Conservation (phyloP, 495 filamentous ascomycete species). For the Terfezia claveryi region DNA sequence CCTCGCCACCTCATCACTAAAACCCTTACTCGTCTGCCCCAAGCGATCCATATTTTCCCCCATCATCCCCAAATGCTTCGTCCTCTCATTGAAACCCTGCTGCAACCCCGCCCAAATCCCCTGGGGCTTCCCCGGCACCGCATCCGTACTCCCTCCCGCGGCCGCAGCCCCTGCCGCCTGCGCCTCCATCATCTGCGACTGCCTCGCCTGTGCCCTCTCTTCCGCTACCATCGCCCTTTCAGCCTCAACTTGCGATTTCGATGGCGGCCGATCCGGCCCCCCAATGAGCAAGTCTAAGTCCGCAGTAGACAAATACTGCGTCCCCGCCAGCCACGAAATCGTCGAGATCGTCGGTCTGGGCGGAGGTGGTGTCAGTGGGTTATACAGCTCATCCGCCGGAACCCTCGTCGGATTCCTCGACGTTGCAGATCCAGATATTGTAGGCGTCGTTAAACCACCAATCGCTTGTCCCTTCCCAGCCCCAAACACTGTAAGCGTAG, state of each 20-base stretch:
- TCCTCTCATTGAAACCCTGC: conserved; percentile 67
- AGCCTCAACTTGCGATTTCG: conserved; percentile 44
- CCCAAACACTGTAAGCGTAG: neutral
- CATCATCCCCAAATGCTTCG: conserved; percentile 60
- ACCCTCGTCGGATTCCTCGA: too few relatives aligned
- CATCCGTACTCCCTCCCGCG: conserved; percentile 10
- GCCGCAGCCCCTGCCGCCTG: conserved; percentile 23
- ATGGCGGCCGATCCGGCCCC: conserved; percentile 65
- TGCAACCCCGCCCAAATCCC: conserved; percentile 53
- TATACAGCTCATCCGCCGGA: conserved; percentile 46
- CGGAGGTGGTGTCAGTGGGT: conserved; percentile 46
- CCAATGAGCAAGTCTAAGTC: conserved; percentile 86
- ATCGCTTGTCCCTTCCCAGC: too few relatives aligned
- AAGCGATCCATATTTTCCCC: conserved; percentile 66
- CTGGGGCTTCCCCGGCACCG: conserved; percentile 22
- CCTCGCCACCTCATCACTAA: conserved; percentile 70
- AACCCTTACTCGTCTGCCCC: conserved; percentile 55
- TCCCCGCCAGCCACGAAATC: conserved; percentile 87
- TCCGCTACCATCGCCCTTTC: conserved; percentile 27
- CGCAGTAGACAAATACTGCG: conserved; percentile 69
- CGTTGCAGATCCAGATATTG: too few relatives aligned
- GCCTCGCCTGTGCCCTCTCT: conserved; percentile 35
- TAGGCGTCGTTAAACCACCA: too few relatives aligned
- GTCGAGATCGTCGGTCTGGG: conserved; percentile 87
- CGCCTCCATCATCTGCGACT: conserved; percentile 22